A percentile compares a stretch with the other conserved stretches of the same genome.
These are phyloP conservation scores for Neocucurbitaria cava DNA, from an alignment of 2,329 filamentous ascomycete genomes.

Conservation along the genomic window DNA sequence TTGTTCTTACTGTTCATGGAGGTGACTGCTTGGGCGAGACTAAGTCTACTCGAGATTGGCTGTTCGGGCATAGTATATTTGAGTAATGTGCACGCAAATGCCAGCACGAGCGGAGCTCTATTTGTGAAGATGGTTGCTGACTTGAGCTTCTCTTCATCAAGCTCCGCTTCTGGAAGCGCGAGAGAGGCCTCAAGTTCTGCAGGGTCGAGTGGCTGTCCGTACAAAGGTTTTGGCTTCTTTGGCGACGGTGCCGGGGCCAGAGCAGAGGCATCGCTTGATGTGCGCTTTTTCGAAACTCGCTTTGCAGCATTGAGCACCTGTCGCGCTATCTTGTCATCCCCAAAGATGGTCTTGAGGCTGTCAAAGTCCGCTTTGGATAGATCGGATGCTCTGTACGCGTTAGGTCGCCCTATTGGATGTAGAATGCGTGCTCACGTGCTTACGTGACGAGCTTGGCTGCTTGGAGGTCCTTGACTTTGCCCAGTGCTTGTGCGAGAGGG, in stretches of 20 bases:
- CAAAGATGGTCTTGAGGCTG: slow-evolving; percentile 53
- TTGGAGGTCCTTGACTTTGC: slow-evolving; percentile 63
- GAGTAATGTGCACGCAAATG: slow-evolving; percentile 76
- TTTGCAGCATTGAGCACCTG: slow-evolving; percentile 66
- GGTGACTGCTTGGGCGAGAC: slow-evolving; percentile 82
- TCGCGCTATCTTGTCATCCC: slow-evolving; percentile 63
- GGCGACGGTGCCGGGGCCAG: slow-evolving; percentile 32
- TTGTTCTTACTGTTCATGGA: slow-evolving; percentile 81
- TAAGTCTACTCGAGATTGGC: slow-evolving; percentile 81
- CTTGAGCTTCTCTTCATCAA: slow-evolving; percentile 66
- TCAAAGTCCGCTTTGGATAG: slow-evolving; percentile 58
- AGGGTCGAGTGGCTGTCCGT: slow-evolving; percentile 49
- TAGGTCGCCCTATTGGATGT: slow-evolving; percentile 12
- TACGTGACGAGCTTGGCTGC: slow-evolving; percentile 60
- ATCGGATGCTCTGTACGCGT: slow-evolving; percentile 49
- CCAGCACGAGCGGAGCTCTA: slow-evolving; percentile 80
- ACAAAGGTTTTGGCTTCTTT: slow-evolving; percentile 46
- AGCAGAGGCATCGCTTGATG: slow-evolving; percentile 41
- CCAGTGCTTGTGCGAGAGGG: slow-evolving; percentile 61
- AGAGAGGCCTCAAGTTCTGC: slow-evolving; percentile 70
- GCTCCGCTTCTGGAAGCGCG: slow-evolving; percentile 61
- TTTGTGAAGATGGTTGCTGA: slow-evolving; percentile 72
- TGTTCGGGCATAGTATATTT: slow-evolving; percentile 86
- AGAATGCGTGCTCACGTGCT: slow-evolving; percentile 37
- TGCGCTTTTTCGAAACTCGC: slow-evolving; percentile 63